Base-by-base conservation (phyloP, 495 filamentous ascomycete species). In the Aspergillus affinis region DNA sequence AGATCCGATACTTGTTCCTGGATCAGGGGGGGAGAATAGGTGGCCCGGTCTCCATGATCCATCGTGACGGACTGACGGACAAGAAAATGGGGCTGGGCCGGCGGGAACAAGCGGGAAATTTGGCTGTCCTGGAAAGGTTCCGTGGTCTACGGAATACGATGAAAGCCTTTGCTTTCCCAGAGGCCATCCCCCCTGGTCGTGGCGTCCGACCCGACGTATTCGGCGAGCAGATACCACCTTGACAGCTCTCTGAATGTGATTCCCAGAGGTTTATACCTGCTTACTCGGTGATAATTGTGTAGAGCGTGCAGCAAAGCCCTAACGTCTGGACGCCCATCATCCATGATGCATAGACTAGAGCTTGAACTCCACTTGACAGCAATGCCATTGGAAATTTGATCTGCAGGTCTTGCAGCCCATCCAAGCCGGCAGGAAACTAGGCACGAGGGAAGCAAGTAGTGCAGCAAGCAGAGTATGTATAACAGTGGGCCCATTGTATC, bases 1-100 rank as follows among this genome's bases (percentile, higher is more conserved):
- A 66, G 63, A 66, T 66, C 63, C 45, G 23, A 62, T 53, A 51
- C 44, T 57, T 53, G 59, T 54, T 56, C 51, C 47, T 56, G 55
- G 41, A 54, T 61, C 52, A 56, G 59, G 63, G 63, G 63, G 53
- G 21, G 18, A 1, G 26, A 46, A 41, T 47, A 61, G 46, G 41
- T 58, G 55, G 53, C 27, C 53, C 57, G 41, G 56, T 61, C 36
- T 53, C 59, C 48, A 48, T 48, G 47, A 50, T 61, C 49, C 55
- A 61, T 59, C 26, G n/a, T 45, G 59, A 57, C 21, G 54, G 54
- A 30, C 23, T 44, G 36, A 60, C 49, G 30, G 51, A 36, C 58
- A 48, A 41, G 27, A 60, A 29, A 36, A 55, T 32, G 55, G 59
- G 62, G 58, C 62, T 57, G 56, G 60, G 54, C 57, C 54, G 49